Conservation (phyloP, 345 rosid genomes). For the Streptanthus diversifolius region DNA sequence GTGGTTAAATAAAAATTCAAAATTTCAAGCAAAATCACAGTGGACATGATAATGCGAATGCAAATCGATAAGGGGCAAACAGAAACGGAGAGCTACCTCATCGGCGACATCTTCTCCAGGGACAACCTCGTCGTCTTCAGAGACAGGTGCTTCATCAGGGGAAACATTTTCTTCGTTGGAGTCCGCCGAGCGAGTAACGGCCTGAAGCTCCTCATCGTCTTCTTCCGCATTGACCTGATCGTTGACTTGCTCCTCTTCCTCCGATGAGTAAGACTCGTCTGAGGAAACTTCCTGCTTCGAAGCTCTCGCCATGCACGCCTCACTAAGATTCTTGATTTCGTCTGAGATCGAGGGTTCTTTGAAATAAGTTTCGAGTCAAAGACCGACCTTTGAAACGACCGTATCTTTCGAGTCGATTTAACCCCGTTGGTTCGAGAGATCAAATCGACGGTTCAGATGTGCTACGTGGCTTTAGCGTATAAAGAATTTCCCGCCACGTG, state of each 20-base stretch:
- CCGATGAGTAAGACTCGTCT: conserved; percentile 47
- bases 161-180: conserved; percentile 42
- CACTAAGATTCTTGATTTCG: conserved; percentile 5
- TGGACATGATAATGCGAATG: conserved; percentile 4
- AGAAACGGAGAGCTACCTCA: conserved; percentile 39
- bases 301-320: conserved; percentile 51
- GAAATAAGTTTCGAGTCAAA: neutral
- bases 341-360: conserved; percentile 43
- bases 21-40: neutral
- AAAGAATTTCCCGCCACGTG: conserved; percentile 22
- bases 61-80: neutral
- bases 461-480: neutral
- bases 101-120: conserved; percentile 41
- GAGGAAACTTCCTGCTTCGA: conserved; percentile 63
- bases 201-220: conserved; percentile 96
- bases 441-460: conserved; percentile 23
- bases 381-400: conserved; percentile 18
- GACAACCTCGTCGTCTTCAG: conserved; percentile 26
- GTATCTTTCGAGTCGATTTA: conserved; percentile 1
- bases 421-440: conserved; percentile 27
- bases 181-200: conserved; percentile 75
- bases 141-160: conserved; percentile 20
- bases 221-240: conserved; percentile 67
- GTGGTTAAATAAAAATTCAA: neutral
- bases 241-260: conserved; percentile 50